A percentile compares a stretch with the other conserved stretches of the same genome.
Evolutionary conservation across 148 eudicot species (phyloP).

Genomic region (Rhododendron kiyosumense): DNA sequence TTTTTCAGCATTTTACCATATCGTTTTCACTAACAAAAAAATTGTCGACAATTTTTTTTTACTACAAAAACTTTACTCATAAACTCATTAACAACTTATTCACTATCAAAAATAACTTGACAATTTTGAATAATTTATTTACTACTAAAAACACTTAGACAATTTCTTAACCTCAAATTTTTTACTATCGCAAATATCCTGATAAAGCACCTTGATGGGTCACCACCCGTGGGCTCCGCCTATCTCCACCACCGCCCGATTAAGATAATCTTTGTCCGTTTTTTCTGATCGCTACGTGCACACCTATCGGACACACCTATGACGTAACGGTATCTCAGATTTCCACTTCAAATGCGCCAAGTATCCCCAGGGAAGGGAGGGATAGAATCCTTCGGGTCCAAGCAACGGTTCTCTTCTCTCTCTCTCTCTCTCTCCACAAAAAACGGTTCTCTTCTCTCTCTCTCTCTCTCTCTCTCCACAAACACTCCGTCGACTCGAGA

Average conservation of each 20-base stretch:
- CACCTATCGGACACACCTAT: background rate
- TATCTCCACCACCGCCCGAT: background rate
- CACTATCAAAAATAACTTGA: too few species aligned
- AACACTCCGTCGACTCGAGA: background rate
- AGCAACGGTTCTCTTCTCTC: background rate
- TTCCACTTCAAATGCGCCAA: background rate
- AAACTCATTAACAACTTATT: too few species aligned
- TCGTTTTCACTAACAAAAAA: too few species aligned
- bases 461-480: background rate
- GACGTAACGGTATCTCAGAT: background rate
- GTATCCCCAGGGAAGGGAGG: background rate
- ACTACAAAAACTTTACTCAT: too few species aligned
- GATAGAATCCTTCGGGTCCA: slow-evolving; percentile 1
- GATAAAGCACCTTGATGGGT: too few species aligned
- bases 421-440: too few species aligned
- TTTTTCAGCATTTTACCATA: too few species aligned
- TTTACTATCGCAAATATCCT: too few species aligned
- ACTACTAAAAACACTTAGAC: too few species aligned
- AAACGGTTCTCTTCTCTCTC: background rate
- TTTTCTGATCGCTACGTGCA: background rate
- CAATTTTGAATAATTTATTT: too few species aligned
- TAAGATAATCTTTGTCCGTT: background rate
- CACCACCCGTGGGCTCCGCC: background rate
- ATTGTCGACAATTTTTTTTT: too few species aligned
- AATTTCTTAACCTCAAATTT: too few species aligned